These are phyloP conservation scores for Mycocentrospora acerina DNA, from an alignment of 2,329 filamentous ascomycete genomes.

Conservation along the genomic window DNA sequence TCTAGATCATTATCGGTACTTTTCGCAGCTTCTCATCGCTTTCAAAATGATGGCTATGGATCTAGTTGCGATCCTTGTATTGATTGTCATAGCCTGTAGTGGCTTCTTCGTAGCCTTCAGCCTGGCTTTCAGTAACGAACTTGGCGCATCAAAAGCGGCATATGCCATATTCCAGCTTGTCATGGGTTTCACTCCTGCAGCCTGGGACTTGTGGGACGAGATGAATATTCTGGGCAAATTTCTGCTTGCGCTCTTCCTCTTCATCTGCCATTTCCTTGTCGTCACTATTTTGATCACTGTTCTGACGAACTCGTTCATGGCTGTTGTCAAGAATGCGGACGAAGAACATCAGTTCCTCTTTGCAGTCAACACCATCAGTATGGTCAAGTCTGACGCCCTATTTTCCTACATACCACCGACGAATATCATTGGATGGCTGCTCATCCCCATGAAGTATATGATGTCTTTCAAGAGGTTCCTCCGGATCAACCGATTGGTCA, in stretches of 20 bases:
- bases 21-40: constrained; percentile 89
- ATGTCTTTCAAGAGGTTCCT: constrained; percentile 82
- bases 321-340: constrained; percentile 87
- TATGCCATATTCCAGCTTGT: constrained; percentile 91
- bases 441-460: constrained; percentile 78
- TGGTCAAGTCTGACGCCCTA: constrained; percentile 96
- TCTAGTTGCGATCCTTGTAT: constrained; percentile 76
- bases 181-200: constrained; percentile 94
- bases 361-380: constrained; percentile 93
- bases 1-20: constrained; percentile 93
- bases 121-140: constrained; percentile 70
- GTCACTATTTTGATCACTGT: constrained; percentile 94
- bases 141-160: constrained; percentile 72
- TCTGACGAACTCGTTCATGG: constrained; percentile 95
- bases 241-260: constrained; percentile 78
- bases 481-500: constrained; percentile 82
- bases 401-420: constrained; percentile 92
- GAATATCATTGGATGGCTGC: constrained; percentile 87
- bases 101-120: constrained; percentile 96
- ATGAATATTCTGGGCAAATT: constrained; percentile 79
- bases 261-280: constrained; percentile 93
- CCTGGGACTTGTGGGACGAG: constrained; percentile 83
- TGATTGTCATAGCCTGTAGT: constrained; percentile 85
- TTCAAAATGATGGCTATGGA: constrained; percentile 94
- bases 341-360: constrained; percentile 93